phyloP scores from a whole-genome alignment of 345 rosid genomes.

The Durio zibethinus region DNA sequence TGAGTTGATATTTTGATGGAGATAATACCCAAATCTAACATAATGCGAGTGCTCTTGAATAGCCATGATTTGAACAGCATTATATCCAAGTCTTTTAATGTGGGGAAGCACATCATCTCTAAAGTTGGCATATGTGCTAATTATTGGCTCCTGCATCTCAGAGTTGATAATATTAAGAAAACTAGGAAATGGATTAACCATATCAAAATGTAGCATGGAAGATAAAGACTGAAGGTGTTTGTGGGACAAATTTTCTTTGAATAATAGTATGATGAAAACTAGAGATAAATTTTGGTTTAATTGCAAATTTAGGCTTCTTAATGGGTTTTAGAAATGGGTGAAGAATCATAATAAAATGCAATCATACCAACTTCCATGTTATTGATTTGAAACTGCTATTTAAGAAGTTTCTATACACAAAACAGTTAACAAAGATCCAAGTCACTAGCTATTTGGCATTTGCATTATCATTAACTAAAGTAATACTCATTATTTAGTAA shows the following conservation, averaged over 20 bases:
- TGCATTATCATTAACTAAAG: slow-evolving; percentile 1
- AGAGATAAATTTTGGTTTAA: neutral
- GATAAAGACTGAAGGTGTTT: neutral
- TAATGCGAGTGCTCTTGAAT: slow-evolving; percentile 97
- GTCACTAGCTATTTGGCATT: neutral
- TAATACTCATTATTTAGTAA: neutral
- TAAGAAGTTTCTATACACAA: neutral
- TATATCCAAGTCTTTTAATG: slow-evolving; percentile 88
- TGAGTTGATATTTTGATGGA: slow-evolving; percentile 4
- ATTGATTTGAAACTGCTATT: neutral
- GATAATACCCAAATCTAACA: slow-evolving; percentile 91
- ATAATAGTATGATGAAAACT: neutral
- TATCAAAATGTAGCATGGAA: neutral
- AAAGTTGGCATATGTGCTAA: slow-evolving; percentile 82
- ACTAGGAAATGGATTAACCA: neutral
- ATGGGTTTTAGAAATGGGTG: too few species aligned
- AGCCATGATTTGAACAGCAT: slow-evolving; percentile 99
- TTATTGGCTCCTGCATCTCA: slow-evolving; percentile 73
- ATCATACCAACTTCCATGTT: too few species aligned
- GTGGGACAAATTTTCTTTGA: neutral
- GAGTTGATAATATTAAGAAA: slow-evolving; percentile 17
- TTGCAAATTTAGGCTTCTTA: neutral
- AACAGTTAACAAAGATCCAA: neutral
- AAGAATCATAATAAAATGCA: too few species aligned
- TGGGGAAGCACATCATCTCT: slow-evolving; percentile 99